phyloP scores from a whole-genome alignment of 805 yeast genomes.

The Ogataea corticis region DNA sequence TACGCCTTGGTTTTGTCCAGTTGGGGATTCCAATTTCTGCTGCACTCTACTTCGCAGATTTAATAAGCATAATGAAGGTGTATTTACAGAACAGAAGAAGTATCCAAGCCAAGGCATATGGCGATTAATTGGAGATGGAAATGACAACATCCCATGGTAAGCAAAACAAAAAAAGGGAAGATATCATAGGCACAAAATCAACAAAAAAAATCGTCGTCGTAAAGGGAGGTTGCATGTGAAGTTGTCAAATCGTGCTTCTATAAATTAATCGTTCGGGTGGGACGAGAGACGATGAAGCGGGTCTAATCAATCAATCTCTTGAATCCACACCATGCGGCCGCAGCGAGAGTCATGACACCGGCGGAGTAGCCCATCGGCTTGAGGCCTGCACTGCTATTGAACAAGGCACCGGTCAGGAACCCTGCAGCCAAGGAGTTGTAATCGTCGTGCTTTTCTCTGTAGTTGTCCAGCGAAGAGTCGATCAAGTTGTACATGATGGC shows the following conservation, averaged over 20 bases:
- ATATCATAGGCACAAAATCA: constrained; percentile 9
- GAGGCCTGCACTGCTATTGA: constrained; percentile 80
- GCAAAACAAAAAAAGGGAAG: neutral
- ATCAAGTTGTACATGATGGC: constrained; percentile 86
- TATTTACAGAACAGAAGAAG: constrained; percentile 7
- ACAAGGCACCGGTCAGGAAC: constrained; percentile 87
- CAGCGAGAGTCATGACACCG: constrained; percentile 82
- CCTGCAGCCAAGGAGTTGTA: constrained; percentile 85
- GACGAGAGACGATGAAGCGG: neutral
- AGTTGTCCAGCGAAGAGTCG: constrained; percentile 73
- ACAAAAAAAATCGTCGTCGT: constrained; percentile 8
- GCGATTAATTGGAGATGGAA: constrained; percentile 8
- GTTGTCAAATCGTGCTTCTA: constrained; percentile 11
- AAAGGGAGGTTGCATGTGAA: constrained; percentile 5
- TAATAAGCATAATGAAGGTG: constrained; percentile 5
- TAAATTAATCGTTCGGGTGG: constrained; percentile 7
- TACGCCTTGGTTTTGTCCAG: constrained; percentile 45
- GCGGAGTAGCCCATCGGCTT: constrained; percentile 88
- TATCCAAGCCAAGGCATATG: neutral
- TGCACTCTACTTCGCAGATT: constrained; percentile 10
- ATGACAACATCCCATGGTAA: constrained; percentile 4
- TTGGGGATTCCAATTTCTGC: constrained; percentile 25
- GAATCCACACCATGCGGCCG: constrained; percentile 89
- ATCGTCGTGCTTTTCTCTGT: constrained; percentile 89
- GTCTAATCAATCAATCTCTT: constrained; percentile 42